Conservation (phyloP, 176 grass and related monocot species). For the Rhynchospora tenuis region DNA sequence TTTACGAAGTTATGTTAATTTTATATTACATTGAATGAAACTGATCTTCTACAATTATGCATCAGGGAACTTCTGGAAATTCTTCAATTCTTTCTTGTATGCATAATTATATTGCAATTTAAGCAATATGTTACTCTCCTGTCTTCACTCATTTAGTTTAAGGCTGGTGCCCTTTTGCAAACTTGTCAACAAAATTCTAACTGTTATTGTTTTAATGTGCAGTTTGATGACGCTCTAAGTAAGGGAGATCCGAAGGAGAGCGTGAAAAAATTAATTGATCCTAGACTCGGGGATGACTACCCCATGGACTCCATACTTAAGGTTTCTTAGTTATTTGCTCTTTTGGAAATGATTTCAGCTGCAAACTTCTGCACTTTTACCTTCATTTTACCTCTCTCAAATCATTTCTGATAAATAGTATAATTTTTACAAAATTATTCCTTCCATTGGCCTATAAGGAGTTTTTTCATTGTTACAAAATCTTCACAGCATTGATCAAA, state of each 20-base stretch:
- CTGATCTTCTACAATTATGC: background rate
- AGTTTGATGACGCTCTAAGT: slow-evolving; percentile 73
- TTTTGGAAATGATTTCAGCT: background rate
- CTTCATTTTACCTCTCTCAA: background rate
- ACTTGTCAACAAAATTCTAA: background rate
- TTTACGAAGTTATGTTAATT: background rate
- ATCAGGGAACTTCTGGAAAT: background rate
- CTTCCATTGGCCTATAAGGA: background rate
- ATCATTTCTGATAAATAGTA: background rate
- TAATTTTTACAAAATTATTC: background rate
- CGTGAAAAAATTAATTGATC: slow-evolving; percentile 51
- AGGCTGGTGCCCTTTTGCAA: background rate
- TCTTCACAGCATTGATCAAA: background rate
- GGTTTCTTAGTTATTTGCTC: slow-evolving; percentile 23
- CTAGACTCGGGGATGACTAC: slow-evolving; percentile 53
- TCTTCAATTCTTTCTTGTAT: background rate
- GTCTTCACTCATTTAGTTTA: background rate
- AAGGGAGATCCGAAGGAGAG: slow-evolving; percentile 51
- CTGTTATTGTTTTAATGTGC: slow-evolving; percentile 15
- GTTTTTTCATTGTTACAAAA: background rate
- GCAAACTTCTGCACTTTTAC: background rate
- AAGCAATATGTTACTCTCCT: background rate
- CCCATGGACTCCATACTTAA: slow-evolving; percentile 55
- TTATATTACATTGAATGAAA: background rate
- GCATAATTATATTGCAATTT: background rate